Percentiles rank a stretch among this genome's conserved stretches.
phyloP scores from a whole-genome alignment of 257 asterid species.

The Lavandula angustifolia region DNA sequence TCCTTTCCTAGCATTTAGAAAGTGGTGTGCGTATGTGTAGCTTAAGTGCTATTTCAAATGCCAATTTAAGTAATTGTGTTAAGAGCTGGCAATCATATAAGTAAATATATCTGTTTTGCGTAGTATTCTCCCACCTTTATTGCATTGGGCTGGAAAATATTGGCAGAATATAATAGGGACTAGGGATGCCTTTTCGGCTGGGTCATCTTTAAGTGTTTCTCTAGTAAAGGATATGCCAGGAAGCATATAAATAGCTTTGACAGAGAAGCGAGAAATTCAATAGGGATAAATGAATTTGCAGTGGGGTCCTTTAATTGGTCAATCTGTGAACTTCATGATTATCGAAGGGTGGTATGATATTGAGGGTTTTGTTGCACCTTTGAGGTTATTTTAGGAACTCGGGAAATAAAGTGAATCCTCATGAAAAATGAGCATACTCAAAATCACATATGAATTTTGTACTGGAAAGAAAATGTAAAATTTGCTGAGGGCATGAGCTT shows the following conservation, averaged over 20 bases:
- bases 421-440: neutral
- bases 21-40: conserved; percentile 1
- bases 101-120: neutral
- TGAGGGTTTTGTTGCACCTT: conserved; percentile 5
- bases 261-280: neutral
- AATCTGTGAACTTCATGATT: neutral
- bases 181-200: conserved; percentile 14
- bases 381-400: conserved; percentile 10
- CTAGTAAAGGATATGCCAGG: conserved; percentile 15
- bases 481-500: conserved; percentile 21
- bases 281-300: neutral
- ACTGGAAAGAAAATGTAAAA: neutral
- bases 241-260: neutral
- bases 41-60: conserved; percentile 7
- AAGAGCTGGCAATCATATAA: conserved; percentile 4
- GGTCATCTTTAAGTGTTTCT: conserved; percentile 6
- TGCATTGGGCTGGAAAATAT: conserved; percentile 17
- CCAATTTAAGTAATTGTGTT: neutral
- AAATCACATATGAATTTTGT: neutral
- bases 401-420: conserved; percentile 1
- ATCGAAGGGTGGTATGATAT: conserved; percentile 7
- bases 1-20: conserved; percentile 18
- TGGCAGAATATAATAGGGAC: conserved; percentile 20
- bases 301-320: conserved; percentile 11
- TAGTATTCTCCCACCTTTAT: neutral